phyloP scores from a whole-genome alignment of 1,139 yeast genomes.

The Pichia inconspicua region DNA sequence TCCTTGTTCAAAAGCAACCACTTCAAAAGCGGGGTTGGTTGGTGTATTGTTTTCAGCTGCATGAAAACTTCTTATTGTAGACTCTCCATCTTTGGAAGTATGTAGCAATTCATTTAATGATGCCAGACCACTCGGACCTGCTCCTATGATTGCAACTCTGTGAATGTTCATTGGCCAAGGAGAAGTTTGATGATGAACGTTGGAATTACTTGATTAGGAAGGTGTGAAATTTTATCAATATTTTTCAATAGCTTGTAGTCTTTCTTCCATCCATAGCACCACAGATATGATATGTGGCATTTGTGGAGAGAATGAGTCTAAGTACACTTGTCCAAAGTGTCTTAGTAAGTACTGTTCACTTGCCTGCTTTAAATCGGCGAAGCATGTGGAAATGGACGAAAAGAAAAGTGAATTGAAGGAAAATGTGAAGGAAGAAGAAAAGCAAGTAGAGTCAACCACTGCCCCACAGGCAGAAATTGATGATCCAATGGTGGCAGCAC shows the following conservation, averaged over 20 bases:
- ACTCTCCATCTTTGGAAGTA: conserved; percentile 26
- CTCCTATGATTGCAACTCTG: conserved; percentile 32
- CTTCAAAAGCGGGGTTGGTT: conserved; percentile 22
- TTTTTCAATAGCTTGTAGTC: neutral
- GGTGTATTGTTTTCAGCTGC: conserved; percentile 6
- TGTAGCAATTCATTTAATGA: conserved; percentile 30
- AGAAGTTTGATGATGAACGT: neutral
- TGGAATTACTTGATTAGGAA: neutral
- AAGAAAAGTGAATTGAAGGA: conserved; percentile 1
- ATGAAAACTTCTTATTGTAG: conserved; percentile 20
- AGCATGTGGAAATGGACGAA: conserved; percentile 31
- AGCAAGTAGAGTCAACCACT: neutral
- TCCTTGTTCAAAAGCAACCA: conserved; percentile 34
- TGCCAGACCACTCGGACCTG: conserved; percentile 35
- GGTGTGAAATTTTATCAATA: neutral
- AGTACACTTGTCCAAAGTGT: conserved; percentile 62
- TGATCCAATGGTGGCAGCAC: conserved; percentile 19
- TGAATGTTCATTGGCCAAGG: conserved; percentile 4
- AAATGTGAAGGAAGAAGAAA: neutral
- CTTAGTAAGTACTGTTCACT: conserved; percentile 44
- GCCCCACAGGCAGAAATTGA: conserved; percentile 3
- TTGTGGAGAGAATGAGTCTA: conserved; percentile 36
- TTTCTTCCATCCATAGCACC: neutral
- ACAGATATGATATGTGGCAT: conserved; percentile 34
- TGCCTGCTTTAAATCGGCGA: conserved; percentile 45